These are phyloP conservation scores for Cercospora sesami DNA, from an alignment of 2,329 filamentous ascomycete genomes.

Conservation along the genomic window DNA sequence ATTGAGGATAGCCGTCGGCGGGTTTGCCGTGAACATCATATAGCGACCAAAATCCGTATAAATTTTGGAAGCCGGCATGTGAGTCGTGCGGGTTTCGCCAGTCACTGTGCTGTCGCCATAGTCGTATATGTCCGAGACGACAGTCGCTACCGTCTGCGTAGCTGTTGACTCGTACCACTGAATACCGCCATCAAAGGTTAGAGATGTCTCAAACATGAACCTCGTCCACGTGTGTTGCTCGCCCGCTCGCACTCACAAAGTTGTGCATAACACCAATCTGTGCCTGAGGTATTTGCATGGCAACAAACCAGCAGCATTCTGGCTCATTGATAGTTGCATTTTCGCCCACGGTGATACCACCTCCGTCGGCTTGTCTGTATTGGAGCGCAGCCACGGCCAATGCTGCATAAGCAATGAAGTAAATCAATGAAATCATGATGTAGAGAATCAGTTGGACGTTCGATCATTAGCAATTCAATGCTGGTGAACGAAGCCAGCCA, in stretches of 20 bases:
- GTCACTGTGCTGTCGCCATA: not conserved
- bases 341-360: not conserved
- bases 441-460: not conserved
- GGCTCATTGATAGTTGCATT: not conserved
- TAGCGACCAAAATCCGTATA: slow-evolving; percentile 1
- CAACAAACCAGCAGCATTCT: slow-evolving; percentile 1
- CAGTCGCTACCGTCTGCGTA: not conserved
- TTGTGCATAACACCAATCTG: slow-evolving; percentile 1
- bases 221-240: not conserved
- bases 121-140: not conserved
- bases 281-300: not conserved
- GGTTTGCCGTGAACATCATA: not conserved
- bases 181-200: not conserved
- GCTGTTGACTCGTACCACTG: not conserved
- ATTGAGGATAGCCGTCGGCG: not conserved
- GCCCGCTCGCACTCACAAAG: not conserved
- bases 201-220: not conserved
- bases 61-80: not conserved
- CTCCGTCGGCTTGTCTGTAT: not conserved
- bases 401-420: not conserved
- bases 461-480: not conserved
- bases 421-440: not conserved
- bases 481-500: not conserved
- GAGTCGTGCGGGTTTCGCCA: not conserved
- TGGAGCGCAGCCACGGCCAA: not conserved